These are phyloP conservation scores for Ocimum tenuiflorum DNA, from an alignment of 257 asterid genomes.

Conservation along the genomic window DNA sequence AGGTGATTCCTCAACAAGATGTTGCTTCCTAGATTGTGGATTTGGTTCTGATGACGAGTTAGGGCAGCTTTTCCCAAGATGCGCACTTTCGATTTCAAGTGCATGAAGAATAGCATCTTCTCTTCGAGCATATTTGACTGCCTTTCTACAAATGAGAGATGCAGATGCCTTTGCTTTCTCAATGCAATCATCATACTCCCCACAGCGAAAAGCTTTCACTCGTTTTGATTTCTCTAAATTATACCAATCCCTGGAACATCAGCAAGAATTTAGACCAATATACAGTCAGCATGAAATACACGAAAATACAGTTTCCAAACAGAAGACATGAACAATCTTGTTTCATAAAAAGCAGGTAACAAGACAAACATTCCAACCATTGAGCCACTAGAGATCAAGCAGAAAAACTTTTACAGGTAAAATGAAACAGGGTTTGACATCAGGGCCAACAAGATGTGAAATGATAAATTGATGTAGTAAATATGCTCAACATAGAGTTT, in stretches of 20 bases:
- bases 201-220: constrained; percentile 85
- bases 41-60: constrained; percentile 24
- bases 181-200: constrained; percentile 73
- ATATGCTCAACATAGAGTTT: not conserved
- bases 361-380: not conserved
- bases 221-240: constrained; percentile 81
- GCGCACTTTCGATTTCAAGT: constrained; percentile 68
- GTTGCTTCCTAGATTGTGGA: constrained; percentile 26
- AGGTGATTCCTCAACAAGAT: constrained; percentile 28
- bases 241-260: constrained; percentile 77
- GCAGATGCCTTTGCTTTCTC: constrained; percentile 66
- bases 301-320: not conserved
- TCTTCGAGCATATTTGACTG: constrained; percentile 69
- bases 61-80: constrained; percentile 38
- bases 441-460: not conserved
- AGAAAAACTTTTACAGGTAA: not conserved
- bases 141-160: constrained; percentile 48
- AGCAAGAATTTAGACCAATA: constrained; percentile 2
- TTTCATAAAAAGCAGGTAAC: not conserved
- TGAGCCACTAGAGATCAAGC: not conserved
- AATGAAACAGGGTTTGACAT: not conserved
- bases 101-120: constrained; percentile 88
- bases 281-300: not conserved
- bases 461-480: not conserved
- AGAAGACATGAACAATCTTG: not conserved